phyloP scores from a whole-genome alignment of 2,329 filamentous ascomycete species.

The Tolypocladium amazonense region DNA sequence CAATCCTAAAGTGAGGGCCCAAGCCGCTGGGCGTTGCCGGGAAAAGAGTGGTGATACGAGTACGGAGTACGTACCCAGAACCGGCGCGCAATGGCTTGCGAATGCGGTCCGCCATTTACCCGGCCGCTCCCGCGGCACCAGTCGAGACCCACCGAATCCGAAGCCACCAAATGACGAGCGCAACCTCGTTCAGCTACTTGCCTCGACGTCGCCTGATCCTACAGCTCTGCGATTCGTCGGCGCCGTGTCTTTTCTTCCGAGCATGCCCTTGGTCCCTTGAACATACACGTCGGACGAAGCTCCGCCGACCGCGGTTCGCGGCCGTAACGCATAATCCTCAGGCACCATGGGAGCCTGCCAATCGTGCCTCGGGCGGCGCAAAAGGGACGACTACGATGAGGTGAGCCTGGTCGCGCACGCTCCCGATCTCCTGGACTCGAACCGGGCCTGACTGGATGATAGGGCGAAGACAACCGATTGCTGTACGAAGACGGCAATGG shows the following conservation, averaged over 20 bases:
- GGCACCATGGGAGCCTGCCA: slow-evolving; percentile 47
- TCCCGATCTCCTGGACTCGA: not conserved
- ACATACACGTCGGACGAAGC: not conserved
- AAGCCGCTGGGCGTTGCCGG: no score
- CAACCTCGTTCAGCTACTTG: not conserved
- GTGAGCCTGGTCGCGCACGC: slow-evolving; percentile 22
- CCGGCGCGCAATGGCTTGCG: no score
- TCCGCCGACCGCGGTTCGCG: not conserved
- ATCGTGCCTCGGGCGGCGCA: slow-evolving; percentile 46
- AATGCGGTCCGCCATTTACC: slow-evolving; percentile 14
- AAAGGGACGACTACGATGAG: slow-evolving; percentile 43
- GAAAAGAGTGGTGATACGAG: no score
- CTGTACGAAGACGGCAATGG: slow-evolving; percentile 51
- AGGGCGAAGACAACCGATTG: slow-evolving; percentile 48
- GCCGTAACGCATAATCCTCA: not conserved
- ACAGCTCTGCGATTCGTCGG: not conserved
- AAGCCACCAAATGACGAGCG: not conserved
- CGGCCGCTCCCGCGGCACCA: slow-evolving; percentile 7
- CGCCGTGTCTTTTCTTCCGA: not conserved
- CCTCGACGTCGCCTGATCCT: not conserved
- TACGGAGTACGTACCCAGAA: no score
- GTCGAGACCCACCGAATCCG: not conserved
- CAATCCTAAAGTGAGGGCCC: no score
- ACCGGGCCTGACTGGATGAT: slow-evolving; percentile 3
- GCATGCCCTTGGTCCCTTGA: not conserved